Conservation (phyloP, 108 stramenopile species). For the Nitzschia inconspicua region DNA sequence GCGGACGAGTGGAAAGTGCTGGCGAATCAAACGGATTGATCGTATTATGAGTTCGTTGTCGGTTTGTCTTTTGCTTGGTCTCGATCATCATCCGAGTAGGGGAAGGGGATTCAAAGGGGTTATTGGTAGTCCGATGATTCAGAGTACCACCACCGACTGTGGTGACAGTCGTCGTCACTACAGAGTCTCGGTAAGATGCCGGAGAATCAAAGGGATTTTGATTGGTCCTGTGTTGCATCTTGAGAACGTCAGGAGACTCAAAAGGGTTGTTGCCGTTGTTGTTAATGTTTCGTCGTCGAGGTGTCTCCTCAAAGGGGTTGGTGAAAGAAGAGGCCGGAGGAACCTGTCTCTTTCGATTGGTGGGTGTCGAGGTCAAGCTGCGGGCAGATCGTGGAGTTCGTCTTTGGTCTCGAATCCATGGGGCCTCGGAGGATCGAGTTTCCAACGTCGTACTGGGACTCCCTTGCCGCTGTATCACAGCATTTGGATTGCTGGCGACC, state of each 20-base stretch:
- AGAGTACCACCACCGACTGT: background rate
- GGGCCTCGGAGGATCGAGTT: too few relatives aligned
- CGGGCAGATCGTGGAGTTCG: constrained; percentile 9
- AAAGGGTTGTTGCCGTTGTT: constrained; percentile 1
- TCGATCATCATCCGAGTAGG: too few relatives aligned
- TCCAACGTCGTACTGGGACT: too few relatives aligned
- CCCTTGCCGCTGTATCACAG: too few relatives aligned
- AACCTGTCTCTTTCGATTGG: too few relatives aligned
- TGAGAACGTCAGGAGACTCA: too few relatives aligned
- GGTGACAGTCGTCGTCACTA: background rate
- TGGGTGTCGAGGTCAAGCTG: too few relatives aligned
- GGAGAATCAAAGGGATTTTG: background rate
- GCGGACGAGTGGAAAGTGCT: background rate
- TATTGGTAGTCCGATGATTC: background rate
- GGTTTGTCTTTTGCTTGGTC: too few relatives aligned
- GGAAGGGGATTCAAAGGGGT: background rate
- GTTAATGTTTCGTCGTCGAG: background rate
- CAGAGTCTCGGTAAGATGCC: background rate
- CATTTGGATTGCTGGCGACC: too few relatives aligned
- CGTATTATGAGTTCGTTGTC: background rate
- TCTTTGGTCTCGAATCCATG: constrained; percentile 4
- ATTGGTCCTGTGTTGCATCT: background rate
- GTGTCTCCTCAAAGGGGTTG: background rate
- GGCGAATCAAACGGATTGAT: constrained; percentile 13
- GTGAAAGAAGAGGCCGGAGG: background rate